Conservation (phyloP, 2,329 filamentous ascomycete species). For the Nemania sp. region DNA sequence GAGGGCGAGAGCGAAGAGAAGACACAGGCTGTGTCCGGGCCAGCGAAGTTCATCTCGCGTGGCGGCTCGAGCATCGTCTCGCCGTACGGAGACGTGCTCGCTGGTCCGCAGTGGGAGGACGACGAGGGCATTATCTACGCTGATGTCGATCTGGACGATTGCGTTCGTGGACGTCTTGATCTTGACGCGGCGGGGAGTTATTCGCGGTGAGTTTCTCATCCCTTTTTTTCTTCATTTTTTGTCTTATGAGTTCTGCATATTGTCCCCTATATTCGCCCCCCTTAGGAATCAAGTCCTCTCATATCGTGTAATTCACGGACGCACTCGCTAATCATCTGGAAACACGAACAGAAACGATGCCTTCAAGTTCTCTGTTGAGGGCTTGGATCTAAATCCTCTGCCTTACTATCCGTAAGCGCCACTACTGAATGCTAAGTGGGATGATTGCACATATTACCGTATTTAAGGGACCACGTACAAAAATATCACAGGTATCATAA, state of each 20-base stretch:
- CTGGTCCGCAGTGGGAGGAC: slow-evolving; percentile 87
- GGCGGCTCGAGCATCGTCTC: slow-evolving; percentile 87
- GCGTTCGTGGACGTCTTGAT: slow-evolving; percentile 82
- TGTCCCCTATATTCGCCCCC: background rate
- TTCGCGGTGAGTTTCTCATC: slow-evolving; percentile 69
- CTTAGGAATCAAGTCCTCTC: slow-evolving; percentile 9
- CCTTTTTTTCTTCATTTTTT: background rate
- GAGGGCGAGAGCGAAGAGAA: background rate
- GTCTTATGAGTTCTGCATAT: background rate
- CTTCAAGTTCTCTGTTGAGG: slow-evolving; percentile 70
- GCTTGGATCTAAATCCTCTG: slow-evolving; percentile 68
- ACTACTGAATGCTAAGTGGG: background rate
- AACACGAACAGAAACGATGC: slow-evolving; percentile 63
- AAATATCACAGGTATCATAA: background rate
- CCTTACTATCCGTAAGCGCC: slow-evolving; percentile 57
- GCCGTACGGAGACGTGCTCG: slow-evolving; percentile 82
- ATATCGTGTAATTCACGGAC: background rate
- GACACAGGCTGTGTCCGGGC: background rate
- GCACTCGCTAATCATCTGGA: slow-evolving; percentile 23
- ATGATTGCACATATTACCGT: background rate
- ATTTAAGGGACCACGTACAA: background rate
- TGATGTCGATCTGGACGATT: slow-evolving; percentile 90
- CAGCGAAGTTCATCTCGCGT: slow-evolving; percentile 67
- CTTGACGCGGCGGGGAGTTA: slow-evolving; percentile 89
- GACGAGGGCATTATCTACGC: slow-evolving; percentile 73